Evolutionary conservation across 495 filamentous ascomycete genomes (phyloP).

Genomic region (Delitschia confertaspora): DNA sequence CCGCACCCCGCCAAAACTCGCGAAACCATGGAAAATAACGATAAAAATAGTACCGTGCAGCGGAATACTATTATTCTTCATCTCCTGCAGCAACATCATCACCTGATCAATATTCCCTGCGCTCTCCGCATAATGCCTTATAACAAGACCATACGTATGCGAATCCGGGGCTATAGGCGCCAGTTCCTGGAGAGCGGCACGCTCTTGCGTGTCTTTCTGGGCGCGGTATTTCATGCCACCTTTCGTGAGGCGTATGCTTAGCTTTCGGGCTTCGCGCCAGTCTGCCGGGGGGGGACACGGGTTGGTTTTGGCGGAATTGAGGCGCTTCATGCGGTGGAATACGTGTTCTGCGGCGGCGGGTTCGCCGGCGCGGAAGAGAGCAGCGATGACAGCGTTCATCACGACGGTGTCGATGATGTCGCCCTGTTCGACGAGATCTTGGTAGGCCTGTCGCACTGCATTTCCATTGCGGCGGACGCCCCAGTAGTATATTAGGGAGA

Average conservation of each 20-base stretch:
- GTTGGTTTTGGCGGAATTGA: constrained; percentile 38
- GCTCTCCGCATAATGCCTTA: constrained; percentile 42
- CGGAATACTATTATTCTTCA: constrained; percentile 48
- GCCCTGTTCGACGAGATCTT: constrained; percentile 65
- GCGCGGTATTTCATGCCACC: constrained; percentile 47
- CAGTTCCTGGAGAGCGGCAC: constrained; percentile 42
- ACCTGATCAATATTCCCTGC: constrained; percentile 51
- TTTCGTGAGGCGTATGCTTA: constrained; percentile 36
- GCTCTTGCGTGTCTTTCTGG: constrained; percentile 24
- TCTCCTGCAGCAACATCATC: constrained; percentile 53
- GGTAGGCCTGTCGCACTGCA: constrained; percentile 61
- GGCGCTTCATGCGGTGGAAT: constrained; percentile 69
- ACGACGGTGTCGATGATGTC: constrained; percentile 83
- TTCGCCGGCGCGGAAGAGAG: constrained; percentile 66
- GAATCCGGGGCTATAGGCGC: constrained; percentile 53
- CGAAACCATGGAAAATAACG: constrained; percentile 66
- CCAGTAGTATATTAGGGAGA: constrained; percentile 71
- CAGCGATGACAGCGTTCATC: constrained; percentile 73
- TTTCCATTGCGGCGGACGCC: constrained; percentile 61
- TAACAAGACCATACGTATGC: constrained; percentile 56
- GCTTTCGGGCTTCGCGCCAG: constrained; percentile 26
- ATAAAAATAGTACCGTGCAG: constrained; percentile 56
- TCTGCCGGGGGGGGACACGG: constrained; percentile 31
- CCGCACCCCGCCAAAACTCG: constrained; percentile 52
- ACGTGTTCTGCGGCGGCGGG: constrained; percentile 61